Conservation (phyloP, 2,329 filamentous ascomycete species). For the Calonectria fujianensis region DNA sequence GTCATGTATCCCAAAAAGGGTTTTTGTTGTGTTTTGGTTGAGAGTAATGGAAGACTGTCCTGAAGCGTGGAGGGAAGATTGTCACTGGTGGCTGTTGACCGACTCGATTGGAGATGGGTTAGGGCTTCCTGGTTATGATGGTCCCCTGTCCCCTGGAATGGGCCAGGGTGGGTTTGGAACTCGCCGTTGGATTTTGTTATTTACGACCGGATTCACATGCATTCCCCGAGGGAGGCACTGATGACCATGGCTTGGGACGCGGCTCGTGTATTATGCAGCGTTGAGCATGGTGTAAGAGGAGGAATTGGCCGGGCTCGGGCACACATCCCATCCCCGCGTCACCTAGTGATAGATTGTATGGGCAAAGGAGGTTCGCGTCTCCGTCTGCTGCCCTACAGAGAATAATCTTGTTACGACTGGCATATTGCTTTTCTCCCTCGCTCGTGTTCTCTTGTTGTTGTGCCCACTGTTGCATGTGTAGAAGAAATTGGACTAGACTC, state of each 20-base stretch:
- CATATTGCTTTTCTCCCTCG: constrained; percentile 50
- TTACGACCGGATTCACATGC: constrained; percentile 44
- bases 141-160: constrained; percentile 38
- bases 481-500: constrained; percentile 13
- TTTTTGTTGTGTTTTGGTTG: constrained; percentile 46
- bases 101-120: constrained; percentile 39
- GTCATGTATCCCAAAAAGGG: constrained; percentile 46
- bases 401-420: constrained; percentile 58
- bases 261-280: constrained; percentile 49
- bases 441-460: constrained; percentile 30
- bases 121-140: constrained; percentile 41
- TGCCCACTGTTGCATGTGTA: constrained; percentile 32
- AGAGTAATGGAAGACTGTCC: constrained; percentile 45
- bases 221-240: constrained; percentile 54
- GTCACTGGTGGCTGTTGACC: constrained; percentile 44
- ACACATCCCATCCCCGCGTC: constrained; percentile 48
- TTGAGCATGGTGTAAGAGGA: constrained; percentile 54
- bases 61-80: constrained; percentile 37
- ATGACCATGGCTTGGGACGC: constrained; percentile 42
- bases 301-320: constrained; percentile 49
- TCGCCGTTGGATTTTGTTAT: constrained; percentile 41
- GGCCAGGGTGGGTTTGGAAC: constrained; percentile 41
- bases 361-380: constrained; percentile 62
- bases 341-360: constrained; percentile 62
- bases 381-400: constrained; percentile 56